phyloP scores from a whole-genome alignment of 352 stramenopile genomes.

The Globisporangium spiculum region DNA sequence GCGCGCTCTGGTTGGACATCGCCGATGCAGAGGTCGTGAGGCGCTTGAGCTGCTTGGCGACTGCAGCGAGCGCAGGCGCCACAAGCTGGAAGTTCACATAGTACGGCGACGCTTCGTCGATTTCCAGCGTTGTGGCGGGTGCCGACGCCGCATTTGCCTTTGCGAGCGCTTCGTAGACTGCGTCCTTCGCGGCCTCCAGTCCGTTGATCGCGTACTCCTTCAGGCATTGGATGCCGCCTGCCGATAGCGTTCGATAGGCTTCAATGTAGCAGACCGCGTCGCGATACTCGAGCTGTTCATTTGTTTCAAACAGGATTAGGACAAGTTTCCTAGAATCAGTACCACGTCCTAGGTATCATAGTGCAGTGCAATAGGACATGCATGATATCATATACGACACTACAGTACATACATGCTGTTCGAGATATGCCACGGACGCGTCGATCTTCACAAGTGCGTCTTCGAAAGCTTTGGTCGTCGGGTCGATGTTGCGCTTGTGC shows the following conservation, averaged over 20 bases:
- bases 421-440: conserved; percentile 54
- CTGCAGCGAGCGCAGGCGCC: conserved; percentile 50
- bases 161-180: conserved; percentile 53
- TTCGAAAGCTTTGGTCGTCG: conserved; percentile 56
- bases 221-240: conserved; percentile 56
- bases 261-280: conserved; percentile 73
- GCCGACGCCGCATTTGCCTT: conserved; percentile 15
- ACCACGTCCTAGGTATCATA: background rate
- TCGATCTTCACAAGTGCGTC: conserved; percentile 73
- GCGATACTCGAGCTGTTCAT: conserved; percentile 54
- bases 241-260: conserved; percentile 64
- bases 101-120: conserved; percentile 72
- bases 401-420: conserved; percentile 51
- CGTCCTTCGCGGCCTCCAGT: conserved; percentile 65
- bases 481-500: conserved; percentile 69
- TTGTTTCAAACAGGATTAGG: background rate
- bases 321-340: conserved; percentile 1
- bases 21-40: conserved; percentile 20
- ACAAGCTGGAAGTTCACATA: conserved; percentile 82
- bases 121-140: conserved; percentile 20
- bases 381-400: background rate
- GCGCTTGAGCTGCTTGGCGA: conserved; percentile 61
- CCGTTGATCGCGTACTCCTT: conserved; percentile 71
- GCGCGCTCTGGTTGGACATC: conserved; percentile 27
- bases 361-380: background rate